Percentiles rank a stretch among this genome's conserved stretches.
Conservation (phyloP, 2,329 filamentous ascomycete genomes). For the Cladosporium sp. region DNA sequence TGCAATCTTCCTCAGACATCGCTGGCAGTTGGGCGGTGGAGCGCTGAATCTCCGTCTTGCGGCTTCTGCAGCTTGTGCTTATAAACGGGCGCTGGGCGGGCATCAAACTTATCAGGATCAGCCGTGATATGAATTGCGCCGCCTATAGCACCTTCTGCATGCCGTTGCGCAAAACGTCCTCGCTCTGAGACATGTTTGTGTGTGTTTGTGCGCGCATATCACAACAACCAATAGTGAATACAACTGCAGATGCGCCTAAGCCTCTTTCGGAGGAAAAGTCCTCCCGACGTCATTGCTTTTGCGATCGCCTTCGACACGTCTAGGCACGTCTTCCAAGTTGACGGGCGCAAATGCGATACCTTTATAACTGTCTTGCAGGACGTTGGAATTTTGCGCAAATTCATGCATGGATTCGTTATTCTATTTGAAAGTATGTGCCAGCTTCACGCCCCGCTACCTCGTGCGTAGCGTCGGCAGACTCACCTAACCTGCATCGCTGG, state of each 20-base stretch:
- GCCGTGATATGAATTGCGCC: slow-evolving; percentile 8
- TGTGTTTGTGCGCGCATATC: too few species aligned
- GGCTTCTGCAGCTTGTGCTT: slow-evolving; percentile 4
- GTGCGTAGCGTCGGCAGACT: background rate
- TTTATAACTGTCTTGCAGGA: background rate
- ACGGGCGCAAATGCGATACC: background rate
- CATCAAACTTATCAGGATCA: slow-evolving; percentile 5
- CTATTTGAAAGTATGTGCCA: background rate
- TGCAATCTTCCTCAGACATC: slow-evolving; percentile 10
- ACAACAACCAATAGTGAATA: background rate
- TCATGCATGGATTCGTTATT: background rate
- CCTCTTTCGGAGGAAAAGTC: background rate
- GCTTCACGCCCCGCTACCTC: background rate
- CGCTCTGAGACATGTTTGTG: background rate
- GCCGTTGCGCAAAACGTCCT: background rate
- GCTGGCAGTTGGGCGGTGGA: slow-evolving; percentile 2
- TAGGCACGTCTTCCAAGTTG: background rate
- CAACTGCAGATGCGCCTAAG: background rate
- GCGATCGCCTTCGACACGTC: background rate
- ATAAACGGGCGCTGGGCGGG: slow-evolving; percentile 2
- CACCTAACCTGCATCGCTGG: background rate
- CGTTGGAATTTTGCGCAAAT: background rate
- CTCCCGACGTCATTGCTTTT: too few species aligned
- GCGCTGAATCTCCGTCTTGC: slow-evolving; percentile 5
- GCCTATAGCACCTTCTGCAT: slow-evolving; percentile 9